Percentiles rank a stretch among this genome's conserved stretches.
Evolutionary conservation across 2,329 filamentous ascomycete species (phyloP).

Genomic region (Colletotrichum higginsianum): DNA sequence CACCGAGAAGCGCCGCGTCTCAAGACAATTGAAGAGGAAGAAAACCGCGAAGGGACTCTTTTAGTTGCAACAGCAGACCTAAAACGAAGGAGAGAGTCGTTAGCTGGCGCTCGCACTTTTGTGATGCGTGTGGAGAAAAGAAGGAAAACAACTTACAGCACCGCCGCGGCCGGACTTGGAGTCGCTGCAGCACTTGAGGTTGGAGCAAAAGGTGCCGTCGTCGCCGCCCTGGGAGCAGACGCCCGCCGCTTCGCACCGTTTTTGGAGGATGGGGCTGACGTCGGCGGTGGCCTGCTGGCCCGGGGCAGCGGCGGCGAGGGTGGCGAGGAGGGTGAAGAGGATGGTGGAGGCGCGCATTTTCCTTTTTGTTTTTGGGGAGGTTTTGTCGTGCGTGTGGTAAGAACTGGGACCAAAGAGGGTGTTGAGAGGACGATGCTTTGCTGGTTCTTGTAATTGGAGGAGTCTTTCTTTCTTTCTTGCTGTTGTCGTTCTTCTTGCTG

Average conservation of each 20-base stretch:
- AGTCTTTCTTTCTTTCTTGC: no score
- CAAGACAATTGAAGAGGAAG: neutral
- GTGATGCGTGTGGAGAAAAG: no score
- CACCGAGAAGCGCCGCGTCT: neutral
- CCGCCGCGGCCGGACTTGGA: conserved; percentile 19
- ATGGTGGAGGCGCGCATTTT: conserved; percentile 31
- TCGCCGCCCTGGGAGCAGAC: conserved; percentile 20
- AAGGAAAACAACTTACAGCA: neutral
- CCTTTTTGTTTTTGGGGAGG: no score
- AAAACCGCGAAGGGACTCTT: neutral
- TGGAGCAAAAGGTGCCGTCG: conserved; percentile 13
- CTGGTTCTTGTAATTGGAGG: neutral
- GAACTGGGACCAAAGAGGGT: no score
- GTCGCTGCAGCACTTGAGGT: conserved; percentile 21
- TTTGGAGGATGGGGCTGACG: neutral
- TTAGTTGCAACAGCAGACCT: conserved; percentile 36
- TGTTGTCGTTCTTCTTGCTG: no score
- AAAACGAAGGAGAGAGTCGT: neutral
- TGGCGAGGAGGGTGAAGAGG: conserved; percentile 26
- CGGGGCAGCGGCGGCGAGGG: conserved; percentile 24
- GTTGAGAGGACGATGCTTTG: neutral
- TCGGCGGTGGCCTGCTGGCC: neutral
- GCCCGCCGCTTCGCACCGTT: conserved; percentile 5
- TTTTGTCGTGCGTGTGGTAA: neutral
- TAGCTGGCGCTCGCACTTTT: neutral